Base-by-base conservation (phyloP, 495 filamentous ascomycete genomes). In the Tuber microsphaerosporum region DNA sequence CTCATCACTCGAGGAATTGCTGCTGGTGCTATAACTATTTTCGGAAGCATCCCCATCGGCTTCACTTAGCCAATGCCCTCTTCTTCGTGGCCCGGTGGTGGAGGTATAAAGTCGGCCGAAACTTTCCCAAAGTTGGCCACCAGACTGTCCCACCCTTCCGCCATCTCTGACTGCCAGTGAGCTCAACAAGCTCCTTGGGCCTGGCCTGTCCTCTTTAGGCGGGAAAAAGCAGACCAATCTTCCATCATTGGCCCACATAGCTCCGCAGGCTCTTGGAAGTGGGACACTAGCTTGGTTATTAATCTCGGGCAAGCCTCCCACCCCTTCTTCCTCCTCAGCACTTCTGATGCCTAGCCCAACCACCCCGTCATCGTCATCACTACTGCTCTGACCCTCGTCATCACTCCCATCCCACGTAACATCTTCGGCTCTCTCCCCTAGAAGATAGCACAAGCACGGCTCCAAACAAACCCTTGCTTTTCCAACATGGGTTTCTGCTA, bases 171-270 rank as follows among this genome's bases (percentile, higher is more conserved):
- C 88, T 6, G 87, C 86, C 34, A 90, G 83, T 12, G 90, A 86
- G 48, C 90, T 87, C 41, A 94, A 86, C 19, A 93, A 80, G 19
- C 73, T 77, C 39, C 74, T 81, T 16, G 56, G 51, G 6, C 70
- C 72, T 2, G 70, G 71, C 26, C 81, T 76, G 73, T 93, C 91
- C 81, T 91, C 90, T 82, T 92, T 94, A 12, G 91, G 90, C 4
- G 92, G 92, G 80, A 97, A 96, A 79, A 94, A 96, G 85, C 93
- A 96, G 34, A 94, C 89, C 12, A 97, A 86, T 69, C 88, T 89
- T 37, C 94, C 94, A 79, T 92, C 89, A 70, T 89, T 88, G 22
- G 92, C 89, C 86, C 93, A 97, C 20, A 89, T 85, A 19, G 91
- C 91, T 69, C 93, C 92, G 82, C 92, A 96, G 34, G 84, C 87